Evolutionary conservation across 495 filamentous ascomycete genomes (phyloP), one percentile per base, ranked within the genome.

Genomic region (Annulohypoxylon maeteangense): DNA sequence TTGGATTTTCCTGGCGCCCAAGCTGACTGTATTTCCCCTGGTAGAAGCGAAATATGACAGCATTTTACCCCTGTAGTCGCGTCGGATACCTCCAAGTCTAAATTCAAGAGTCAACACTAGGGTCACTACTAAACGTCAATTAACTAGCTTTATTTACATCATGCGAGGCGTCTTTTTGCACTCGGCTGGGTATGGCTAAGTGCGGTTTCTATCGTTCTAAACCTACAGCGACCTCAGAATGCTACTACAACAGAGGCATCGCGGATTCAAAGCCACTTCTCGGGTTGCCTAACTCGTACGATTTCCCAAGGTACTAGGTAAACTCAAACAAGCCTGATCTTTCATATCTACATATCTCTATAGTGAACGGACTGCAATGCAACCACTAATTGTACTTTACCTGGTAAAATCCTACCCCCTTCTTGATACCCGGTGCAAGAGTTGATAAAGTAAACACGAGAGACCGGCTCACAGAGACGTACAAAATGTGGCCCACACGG

Each of bases 1-100:
- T 8, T 1, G 1, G 7, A 10, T 20, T 10, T 20, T 18, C 40
- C 27, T 25, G 3, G 11, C 22, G 18, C 3, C 0, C n/a, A 36
- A 54, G 56, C 56, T 61, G 56, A 67, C 54, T 6, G 23, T 6
- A 58, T 57, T n/a, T n/a, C n/a, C n/a, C n/a, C n/a, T n/a, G n/a
- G n/a, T n/a, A 27, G 4, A 40, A 29, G 31, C 25, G 23, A 51
- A n/a, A 29, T n/a, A 18, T 7, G 29, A 36, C 10, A 22, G 7
- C n/a, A 18, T 12, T 32, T 11, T 0, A 8, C 7, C 51, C 51
- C 8, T 36, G n/a, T 36, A 22, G 7, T 29, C 11, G 23, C 23
- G 23, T n/a, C 4, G 45, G 4, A 23, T n/a, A 55, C 11, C 6
- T 36, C n/a, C 2, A 36, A 34, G n/a, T 23, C 16, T 51, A n/a